Evolutionary conservation across 2,329 filamentous ascomycete species (phyloP).

Genomic region (Fusarium goolgardi): DNA sequence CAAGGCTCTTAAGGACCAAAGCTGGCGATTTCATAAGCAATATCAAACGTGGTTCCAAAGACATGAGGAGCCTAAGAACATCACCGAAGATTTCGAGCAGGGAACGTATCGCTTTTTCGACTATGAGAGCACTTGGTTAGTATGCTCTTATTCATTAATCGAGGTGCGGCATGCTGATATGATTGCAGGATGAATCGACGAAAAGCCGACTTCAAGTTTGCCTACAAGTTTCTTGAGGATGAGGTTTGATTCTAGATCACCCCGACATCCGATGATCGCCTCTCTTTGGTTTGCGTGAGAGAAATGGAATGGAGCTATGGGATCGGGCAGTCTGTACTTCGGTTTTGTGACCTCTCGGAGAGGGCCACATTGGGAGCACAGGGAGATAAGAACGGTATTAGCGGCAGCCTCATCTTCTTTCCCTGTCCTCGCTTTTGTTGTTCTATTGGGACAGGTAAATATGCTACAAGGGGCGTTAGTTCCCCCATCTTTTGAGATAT

Average conservation of each 20-base stretch:
- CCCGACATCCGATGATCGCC: neutral
- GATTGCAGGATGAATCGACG: constrained; percentile 91
- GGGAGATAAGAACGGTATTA: constrained; percentile 20
- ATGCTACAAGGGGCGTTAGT: constrained; percentile 30
- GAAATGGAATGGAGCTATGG: constrained; percentile 33
- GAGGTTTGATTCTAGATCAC: constrained; percentile 68
- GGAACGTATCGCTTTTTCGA: constrained; percentile 99
- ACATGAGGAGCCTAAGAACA: constrained; percentile 97
- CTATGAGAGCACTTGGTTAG: constrained; percentile 98
- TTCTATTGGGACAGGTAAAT: constrained; percentile 32
- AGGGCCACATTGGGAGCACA: constrained; percentile 25
- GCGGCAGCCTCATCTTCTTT: constrained; percentile 28
- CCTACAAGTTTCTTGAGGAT: constrained; percentile 97
- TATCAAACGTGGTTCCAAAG: constrained; percentile 99
- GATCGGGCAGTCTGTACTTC: constrained; percentile 35
- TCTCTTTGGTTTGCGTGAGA: constrained; percentile 22
- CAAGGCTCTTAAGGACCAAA: constrained; percentile 97
- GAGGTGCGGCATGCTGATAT: constrained; percentile 31
- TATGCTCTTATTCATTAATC: constrained; percentile 25
- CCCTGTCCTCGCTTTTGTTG: constrained; percentile 24
- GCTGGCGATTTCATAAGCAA: constrained; percentile 99
- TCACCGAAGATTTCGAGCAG: constrained; percentile 98
- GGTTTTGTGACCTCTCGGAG: constrained; percentile 33
- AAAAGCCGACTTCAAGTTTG: constrained; percentile 98
- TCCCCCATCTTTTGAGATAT: constrained; percentile 37